These are phyloP conservation scores for Dysphania ambrosioides DNA, from an alignment of 148 eudicot genomes.

Conservation along the genomic window DNA sequence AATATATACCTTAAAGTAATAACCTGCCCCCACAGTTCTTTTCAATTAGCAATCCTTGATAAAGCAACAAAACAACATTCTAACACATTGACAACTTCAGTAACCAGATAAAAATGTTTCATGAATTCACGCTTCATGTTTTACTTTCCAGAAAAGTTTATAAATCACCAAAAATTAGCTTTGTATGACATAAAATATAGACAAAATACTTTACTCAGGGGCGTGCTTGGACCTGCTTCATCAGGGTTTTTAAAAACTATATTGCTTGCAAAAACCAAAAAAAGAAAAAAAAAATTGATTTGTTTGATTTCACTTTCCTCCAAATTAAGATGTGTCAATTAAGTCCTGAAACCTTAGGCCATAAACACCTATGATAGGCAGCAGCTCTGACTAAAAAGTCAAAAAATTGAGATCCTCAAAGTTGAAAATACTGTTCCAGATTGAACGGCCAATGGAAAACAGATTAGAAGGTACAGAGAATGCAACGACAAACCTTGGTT, in stretches of 20 bases:
- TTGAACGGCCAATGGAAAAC: not conserved
- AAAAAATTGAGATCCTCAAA: not conserved
- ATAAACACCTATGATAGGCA: not conserved
- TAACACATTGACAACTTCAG: not conserved
- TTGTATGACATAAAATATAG: not conserved
- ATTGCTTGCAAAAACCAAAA: not conserved
- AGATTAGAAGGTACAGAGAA: not conserved
- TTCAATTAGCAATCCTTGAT: not conserved
- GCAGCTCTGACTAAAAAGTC: not conserved
- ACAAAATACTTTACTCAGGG: not conserved
- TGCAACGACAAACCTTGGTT: slow-evolving; percentile 49
- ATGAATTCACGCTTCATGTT: not conserved
- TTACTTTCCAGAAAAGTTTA: not conserved
- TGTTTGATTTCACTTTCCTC: not conserved
- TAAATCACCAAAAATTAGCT: too few species aligned
- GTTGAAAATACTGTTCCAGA: not conserved
- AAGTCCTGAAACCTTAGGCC: not conserved
- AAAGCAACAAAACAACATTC: not conserved
- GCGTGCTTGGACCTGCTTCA: not conserved
- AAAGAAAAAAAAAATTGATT: not conserved
- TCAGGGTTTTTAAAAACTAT: not conserved
- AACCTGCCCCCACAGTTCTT: not conserved
- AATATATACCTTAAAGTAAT: not conserved
- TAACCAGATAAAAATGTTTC: not conserved
- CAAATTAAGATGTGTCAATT: not conserved